Percentiles rank a stretch among this genome's conserved stretches.
Conservation (phyloP, 306 rosid genomes). For the Amphicarpaea edgeworthii region DNA sequence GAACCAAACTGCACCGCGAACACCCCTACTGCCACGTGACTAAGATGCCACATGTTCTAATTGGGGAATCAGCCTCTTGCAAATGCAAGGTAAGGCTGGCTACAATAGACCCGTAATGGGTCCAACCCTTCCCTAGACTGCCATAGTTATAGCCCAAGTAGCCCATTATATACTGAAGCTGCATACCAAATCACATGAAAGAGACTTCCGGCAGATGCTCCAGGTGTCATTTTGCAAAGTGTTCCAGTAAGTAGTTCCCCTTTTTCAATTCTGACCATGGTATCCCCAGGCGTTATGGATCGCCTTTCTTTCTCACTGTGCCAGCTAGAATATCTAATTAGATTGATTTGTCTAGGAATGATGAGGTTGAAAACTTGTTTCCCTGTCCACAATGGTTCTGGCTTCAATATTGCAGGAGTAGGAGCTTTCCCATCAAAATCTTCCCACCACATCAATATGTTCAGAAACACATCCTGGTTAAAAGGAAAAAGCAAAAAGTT, state of each 20-base stretch:
- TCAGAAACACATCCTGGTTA: slow-evolving; percentile 93
- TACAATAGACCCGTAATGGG: not conserved
- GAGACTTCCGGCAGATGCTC: slow-evolving; percentile 94
- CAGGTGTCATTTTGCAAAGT: slow-evolving; percentile 93
- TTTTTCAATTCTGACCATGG: slow-evolving; percentile 89
- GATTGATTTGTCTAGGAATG: slow-evolving; percentile 92
- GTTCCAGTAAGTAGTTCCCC: slow-evolving; percentile 94
- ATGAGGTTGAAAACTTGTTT: slow-evolving; percentile 97
- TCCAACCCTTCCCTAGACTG: slow-evolving; percentile 33
- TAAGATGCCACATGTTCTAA: not conserved
- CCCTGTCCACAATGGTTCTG: slow-evolving; percentile 97
- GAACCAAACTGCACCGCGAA: no score
- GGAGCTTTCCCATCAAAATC: slow-evolving; percentile 98
- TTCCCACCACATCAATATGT: slow-evolving; percentile 99
- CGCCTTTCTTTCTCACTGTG: slow-evolving; percentile 82
- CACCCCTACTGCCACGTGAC: not conserved
- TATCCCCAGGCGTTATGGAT: slow-evolving; percentile 89
- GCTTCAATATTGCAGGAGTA: slow-evolving; percentile 90
- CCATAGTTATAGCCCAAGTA: no score
- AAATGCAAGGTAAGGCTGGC: not conserved
- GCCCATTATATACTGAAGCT: not conserved
- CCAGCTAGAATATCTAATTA: slow-evolving; percentile 88
- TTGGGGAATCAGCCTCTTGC: not conserved
- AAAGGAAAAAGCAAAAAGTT: slow-evolving; percentile 25
- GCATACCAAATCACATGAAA: slow-evolving; percentile 93